Conservation (phyloP, 73 alveolate species). For the Breviolum minutum region DNA sequence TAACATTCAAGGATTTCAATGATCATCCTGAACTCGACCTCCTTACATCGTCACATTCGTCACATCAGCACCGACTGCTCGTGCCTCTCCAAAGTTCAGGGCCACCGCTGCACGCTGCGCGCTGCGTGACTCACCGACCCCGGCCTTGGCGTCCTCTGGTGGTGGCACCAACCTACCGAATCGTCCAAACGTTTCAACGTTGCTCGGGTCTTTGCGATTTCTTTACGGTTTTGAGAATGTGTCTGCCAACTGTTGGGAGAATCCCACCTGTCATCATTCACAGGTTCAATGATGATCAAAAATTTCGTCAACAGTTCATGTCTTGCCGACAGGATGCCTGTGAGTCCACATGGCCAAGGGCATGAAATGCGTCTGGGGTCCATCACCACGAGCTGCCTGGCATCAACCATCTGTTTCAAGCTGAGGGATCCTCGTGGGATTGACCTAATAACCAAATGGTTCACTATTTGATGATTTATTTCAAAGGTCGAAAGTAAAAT, state of each 20-base stretch:
- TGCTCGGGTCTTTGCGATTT: neutral
- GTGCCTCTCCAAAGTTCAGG: conserved; percentile 58
- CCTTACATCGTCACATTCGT: neutral
- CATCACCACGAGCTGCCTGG: conserved; percentile 65
- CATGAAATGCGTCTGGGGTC: conserved; percentile 60
- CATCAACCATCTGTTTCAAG: neutral
- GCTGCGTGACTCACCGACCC: conserved; percentile 68
- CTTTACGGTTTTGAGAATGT: neutral
- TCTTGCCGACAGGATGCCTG: conserved; percentile 18
- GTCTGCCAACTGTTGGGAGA: too few relatives aligned
- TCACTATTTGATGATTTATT: too few relatives aligned
- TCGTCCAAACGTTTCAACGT: neutral
- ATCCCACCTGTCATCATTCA: too few relatives aligned
- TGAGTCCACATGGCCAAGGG: conserved; percentile 95
- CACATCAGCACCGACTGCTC: neutral
- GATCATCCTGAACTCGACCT: neutral
- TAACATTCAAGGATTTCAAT: neutral
- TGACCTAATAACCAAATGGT: too few relatives aligned
- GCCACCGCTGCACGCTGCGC: conserved; percentile 87
- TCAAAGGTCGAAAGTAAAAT: neutral
- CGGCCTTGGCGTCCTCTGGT: conserved; percentile 91
- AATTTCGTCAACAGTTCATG: too few relatives aligned
- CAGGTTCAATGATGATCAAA: too few relatives aligned
- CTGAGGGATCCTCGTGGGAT: too few relatives aligned
- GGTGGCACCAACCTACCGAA: conserved; percentile 60